A percentile compares a stretch with the other conserved stretches of the same genome.
Conservation (phyloP, 371 early-diverging fungal species). For the Blastocladiella emersonii region DNA sequence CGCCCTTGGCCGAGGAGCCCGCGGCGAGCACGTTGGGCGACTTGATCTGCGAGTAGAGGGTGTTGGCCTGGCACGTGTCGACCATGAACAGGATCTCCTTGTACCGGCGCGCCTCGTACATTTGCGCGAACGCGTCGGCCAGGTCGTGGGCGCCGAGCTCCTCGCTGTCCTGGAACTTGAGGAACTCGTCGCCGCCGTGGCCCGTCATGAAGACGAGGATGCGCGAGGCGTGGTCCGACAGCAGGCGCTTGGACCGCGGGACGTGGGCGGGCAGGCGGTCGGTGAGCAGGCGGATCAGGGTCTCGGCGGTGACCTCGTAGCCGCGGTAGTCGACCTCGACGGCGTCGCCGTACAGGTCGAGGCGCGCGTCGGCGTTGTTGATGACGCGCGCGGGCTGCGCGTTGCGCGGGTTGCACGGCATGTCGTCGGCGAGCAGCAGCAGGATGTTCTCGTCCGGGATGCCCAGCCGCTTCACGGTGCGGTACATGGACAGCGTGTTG, state of each 20-base stretch:
- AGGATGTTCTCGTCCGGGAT: slow-evolving; percentile 96
- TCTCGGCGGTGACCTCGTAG: slow-evolving; percentile 95
- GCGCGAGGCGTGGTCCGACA: slow-evolving; percentile 87
- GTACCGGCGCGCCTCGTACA: slow-evolving; percentile 88
- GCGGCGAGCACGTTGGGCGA: slow-evolving; percentile 85
- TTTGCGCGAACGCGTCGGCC: slow-evolving; percentile 89
- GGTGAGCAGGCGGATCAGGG: slow-evolving; percentile 85
- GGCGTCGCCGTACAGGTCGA: slow-evolving; percentile 86
- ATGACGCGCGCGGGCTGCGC: slow-evolving; percentile 80
- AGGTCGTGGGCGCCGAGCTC: slow-evolving; percentile 86
- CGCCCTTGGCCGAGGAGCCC: slow-evolving; percentile 66
- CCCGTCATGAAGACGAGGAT: slow-evolving; percentile 94
- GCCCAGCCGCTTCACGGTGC: slow-evolving; percentile 93
- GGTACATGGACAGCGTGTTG: slow-evolving; percentile 87
- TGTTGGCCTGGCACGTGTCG: slow-evolving; percentile 95
- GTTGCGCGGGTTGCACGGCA: slow-evolving; percentile 91
- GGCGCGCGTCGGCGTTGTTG: slow-evolving; percentile 61
- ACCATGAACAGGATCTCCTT: slow-evolving; percentile 91
- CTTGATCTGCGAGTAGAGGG: slow-evolving; percentile 78
- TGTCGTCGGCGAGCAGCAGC: slow-evolving; percentile 94
- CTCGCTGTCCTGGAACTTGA: slow-evolving; percentile 94
- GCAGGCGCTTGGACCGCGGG: slow-evolving; percentile 69
- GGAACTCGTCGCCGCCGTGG: slow-evolving; percentile 93
- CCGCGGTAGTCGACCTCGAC: slow-evolving; percentile 96
- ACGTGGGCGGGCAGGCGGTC: slow-evolving; percentile 26